Evolutionary conservation across 352 stramenopile genomes (phyloP).

Genomic region (Thalassiosira ordinaria): DNA sequence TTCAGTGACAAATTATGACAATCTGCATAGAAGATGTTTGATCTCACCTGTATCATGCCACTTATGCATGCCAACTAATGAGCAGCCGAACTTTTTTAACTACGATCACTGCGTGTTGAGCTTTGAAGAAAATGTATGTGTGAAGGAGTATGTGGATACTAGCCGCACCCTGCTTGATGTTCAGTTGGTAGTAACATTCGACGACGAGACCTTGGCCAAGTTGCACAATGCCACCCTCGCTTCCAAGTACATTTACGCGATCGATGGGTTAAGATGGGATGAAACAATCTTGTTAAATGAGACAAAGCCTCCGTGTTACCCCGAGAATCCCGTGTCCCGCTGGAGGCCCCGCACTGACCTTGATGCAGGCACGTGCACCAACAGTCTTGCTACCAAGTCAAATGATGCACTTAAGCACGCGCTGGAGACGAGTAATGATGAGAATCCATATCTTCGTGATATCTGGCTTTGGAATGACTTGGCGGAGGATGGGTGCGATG

Average conservation of each 20-base stretch:
- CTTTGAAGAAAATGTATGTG: conserved; percentile 52
- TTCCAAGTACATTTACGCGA: conserved; percentile 44
- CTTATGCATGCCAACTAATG: too few species aligned
- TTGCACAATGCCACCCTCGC: conserved; percentile 30
- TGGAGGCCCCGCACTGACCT: conserved; percentile 56
- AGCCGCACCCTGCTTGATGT: conserved; percentile 34
- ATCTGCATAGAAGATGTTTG: too few species aligned
- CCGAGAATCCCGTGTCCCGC: conserved; percentile 41
- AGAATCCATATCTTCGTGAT: conserved; percentile 59
- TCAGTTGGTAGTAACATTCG: conserved; percentile 38
- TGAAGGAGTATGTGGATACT: conserved; percentile 36
- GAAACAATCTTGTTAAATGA: conserved; percentile 25
- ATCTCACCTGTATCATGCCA: too few species aligned
- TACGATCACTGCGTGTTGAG: conserved; percentile 44
- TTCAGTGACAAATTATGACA: too few species aligned
- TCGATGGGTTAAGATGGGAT: conserved; percentile 50
- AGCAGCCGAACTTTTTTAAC: conserved; percentile 65
- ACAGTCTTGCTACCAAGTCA: conserved; percentile 35
- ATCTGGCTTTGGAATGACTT: conserved; percentile 63
- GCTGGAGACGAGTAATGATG: conserved; percentile 59
- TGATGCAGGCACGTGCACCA: conserved; percentile 35
- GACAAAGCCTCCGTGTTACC: conserved; percentile 31
- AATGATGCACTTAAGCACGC: conserved; percentile 30
- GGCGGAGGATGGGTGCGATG: conserved; percentile 53
- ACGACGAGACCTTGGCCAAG: conserved; percentile 31